Evolutionary conservation across 139 green algal species (phyloP), one percentile per base, ranked within the genome.

Genomic region (Deuterostichococcus epilithicus): DNA sequence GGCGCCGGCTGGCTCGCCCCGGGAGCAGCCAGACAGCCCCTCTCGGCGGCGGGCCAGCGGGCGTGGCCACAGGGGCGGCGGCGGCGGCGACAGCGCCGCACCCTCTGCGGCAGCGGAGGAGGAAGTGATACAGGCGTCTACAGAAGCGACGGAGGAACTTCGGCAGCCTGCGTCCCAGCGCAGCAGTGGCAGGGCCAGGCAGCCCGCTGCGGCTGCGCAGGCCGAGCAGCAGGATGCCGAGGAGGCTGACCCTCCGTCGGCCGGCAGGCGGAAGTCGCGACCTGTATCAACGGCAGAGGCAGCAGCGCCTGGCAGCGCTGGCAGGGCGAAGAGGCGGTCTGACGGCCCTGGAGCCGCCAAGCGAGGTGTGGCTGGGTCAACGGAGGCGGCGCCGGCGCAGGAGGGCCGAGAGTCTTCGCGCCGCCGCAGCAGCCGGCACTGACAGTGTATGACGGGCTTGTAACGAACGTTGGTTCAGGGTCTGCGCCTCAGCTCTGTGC

Each of bases 1-100:
- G 37, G 25, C 26, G 71, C 34, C 42, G 42, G 42, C 42, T n/a
- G n/a, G n/a, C n/a, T n/a, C n/a, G n/a, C 77, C 70, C 63, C 60
- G 39, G 65, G 32, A 44, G 39, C 44, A 32, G 25, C 44, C 33
- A 76, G 8, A 26, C n/a, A n/a, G n/a, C n/a, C n/a, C n/a, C n/a
- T n/a, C n/a, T n/a, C n/a, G n/a, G n/a, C n/a, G n/a, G n/a, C 10
- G 23, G 45, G 32, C 47, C 68, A 76, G 45, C 30, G 30, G n/a
- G 18, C 33, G 35, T 32, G 28, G 68, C 58, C 23, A 26, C 20
- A 36, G 36, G 65, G 38, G 26, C 45, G 44, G 39, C 77, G 76
- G 23, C 37, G 63, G 33, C 70, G 68, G 2, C 18, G 45, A 60
- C 18, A 60, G 45, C 45, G 45, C 15, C 45, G 45, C 13, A 13